Percentiles rank a stretch among this genome's conserved stretches.
Evolutionary conservation across 2,329 filamentous ascomycete species (phyloP).

Genomic region (Cladosporium velox): DNA sequence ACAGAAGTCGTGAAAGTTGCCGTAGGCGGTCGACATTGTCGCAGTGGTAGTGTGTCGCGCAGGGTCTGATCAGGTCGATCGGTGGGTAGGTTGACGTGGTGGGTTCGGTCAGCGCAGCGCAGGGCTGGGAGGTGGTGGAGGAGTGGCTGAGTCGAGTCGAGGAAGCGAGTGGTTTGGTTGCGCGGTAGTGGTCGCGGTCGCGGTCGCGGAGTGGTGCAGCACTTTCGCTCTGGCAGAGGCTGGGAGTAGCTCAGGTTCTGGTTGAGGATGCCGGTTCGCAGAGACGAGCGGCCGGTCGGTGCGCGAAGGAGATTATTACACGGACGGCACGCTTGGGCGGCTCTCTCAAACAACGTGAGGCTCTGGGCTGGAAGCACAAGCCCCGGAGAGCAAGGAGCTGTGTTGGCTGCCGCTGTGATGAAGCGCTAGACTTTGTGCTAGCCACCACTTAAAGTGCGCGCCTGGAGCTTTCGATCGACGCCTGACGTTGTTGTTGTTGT

Average conservation of each 20-base stretch:
- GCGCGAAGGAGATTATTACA: constrained; percentile 10
- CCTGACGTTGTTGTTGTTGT: background rate
- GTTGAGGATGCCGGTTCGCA: constrained; percentile 4
- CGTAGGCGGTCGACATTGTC: constrained; percentile 33
- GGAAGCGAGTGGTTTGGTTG: background rate
- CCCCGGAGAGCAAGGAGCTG: constrained; percentile 2
- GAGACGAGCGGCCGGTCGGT: constrained; percentile 5
- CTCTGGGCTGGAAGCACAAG: constrained; percentile 6
- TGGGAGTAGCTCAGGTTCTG: constrained; percentile 3
- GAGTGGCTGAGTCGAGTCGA: constrained; percentile 7
- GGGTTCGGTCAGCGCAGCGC: background rate
- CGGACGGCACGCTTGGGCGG: constrained; percentile 15
- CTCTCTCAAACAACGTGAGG: constrained; percentile 17
- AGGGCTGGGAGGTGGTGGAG: background rate
- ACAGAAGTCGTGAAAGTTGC: constrained; percentile 49
- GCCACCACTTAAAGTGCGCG: background rate
- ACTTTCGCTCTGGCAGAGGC: background rate
- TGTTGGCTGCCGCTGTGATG: constrained; percentile 11
- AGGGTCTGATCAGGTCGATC: constrained; percentile 13
- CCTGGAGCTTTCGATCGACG: background rate
- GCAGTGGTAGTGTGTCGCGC: constrained; percentile 17
- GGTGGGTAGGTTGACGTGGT: background rate
- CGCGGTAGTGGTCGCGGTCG: background rate
- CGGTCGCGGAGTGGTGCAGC: constrained; percentile 8
- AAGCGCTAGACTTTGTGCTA: constrained; percentile 1